Conservation (phyloP, 2,329 filamentous ascomycete species). For the Teratosphaeriaceae sp. region DNA sequence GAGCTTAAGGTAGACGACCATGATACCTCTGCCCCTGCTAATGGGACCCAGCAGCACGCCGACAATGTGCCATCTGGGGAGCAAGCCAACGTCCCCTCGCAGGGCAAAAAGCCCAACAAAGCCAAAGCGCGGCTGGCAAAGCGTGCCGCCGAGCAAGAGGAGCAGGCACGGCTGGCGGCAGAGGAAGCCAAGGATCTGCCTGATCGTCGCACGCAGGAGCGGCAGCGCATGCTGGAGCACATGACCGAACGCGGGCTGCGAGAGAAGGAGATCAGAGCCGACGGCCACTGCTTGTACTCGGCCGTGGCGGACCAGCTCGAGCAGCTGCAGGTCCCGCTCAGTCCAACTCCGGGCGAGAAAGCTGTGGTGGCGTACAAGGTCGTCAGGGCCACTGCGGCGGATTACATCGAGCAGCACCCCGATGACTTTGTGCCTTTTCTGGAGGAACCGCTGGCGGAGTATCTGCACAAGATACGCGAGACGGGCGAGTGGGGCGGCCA, state of each 20-base stretch:
- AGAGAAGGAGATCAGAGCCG: constrained; percentile 76
- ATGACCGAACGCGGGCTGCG: constrained; percentile 58
- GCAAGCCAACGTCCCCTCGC: constrained; percentile 17
- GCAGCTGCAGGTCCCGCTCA: constrained; percentile 39
- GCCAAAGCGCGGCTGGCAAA: constrained; percentile 88
- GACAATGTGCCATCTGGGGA: constrained; percentile 1
- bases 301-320: constrained; percentile 79
- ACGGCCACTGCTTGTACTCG: constrained; percentile 93
- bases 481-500: constrained; percentile 97
- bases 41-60: background rate
- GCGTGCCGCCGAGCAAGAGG: constrained; percentile 77
- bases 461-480: constrained; percentile 69
- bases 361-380: constrained; percentile 49
- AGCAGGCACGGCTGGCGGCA: constrained; percentile 59
- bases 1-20: constrained; percentile 15
- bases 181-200: constrained; percentile 69
- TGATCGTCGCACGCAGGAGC: constrained; percentile 65
- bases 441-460: constrained; percentile 68
- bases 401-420: constrained; percentile 65
- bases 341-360: constrained; percentile 12
- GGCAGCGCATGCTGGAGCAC: constrained; percentile 59
- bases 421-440: constrained; percentile 84
- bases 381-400: constrained; percentile 65
- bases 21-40: background rate
- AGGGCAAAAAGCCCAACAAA: constrained; percentile 70